Evolutionary conservation across 441 rosid species (phyloP), one percentile per base, ranked within the genome.

Genomic region (Omphalea diandra): DNA sequence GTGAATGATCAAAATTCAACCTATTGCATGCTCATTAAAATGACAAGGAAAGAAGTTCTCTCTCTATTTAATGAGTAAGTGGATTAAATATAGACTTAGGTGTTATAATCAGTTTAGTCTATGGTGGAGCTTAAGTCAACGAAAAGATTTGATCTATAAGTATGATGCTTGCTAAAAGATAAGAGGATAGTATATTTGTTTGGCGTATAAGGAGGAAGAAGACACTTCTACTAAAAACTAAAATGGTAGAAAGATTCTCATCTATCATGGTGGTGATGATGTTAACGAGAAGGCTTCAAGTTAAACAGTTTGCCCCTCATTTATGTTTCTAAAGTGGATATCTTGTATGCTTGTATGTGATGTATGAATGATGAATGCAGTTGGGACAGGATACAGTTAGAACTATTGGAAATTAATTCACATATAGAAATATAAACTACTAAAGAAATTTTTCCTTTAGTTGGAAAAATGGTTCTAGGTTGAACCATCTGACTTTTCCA

Each of bases 391-490:
- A 31, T 31, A 33, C 27, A 29, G 2, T 47, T 63, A 9, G 24
- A 27, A 43, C 3, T 5, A 57, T 3, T 63, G 36, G 36, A 29
- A 41, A 44, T 63, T 43, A 29, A 26, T 24, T 14, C 38, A 41
- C 20, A 63, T 41, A 20, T n/a, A 38, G 2, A 33, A 26, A 31
- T 3, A 44, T 44, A 32, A 46, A 47, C 40, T n/a, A n/a, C n/a
- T n/a, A n/a, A n/a, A n/a, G n/a, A n/a, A n/a, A n/a, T n/a, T n/a
- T n/a, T n/a, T n/a, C n/a, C n/a, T n/a, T n/a, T n/a, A n/a, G n/a
- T n/a, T n/a, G n/a, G n/a, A n/a, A n/a, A 54, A 40, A 29, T 38
- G 18, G 36, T 55, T 18, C 54, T 56, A 55, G 40, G n/a, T 68
- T n/a, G 26, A 41, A 43, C 40, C 52, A 29, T 41, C 38, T 22